These are phyloP conservation scores for Diplodia corticola DNA, from an alignment of 2,329 filamentous ascomycete species.

Conservation along the genomic window DNA sequence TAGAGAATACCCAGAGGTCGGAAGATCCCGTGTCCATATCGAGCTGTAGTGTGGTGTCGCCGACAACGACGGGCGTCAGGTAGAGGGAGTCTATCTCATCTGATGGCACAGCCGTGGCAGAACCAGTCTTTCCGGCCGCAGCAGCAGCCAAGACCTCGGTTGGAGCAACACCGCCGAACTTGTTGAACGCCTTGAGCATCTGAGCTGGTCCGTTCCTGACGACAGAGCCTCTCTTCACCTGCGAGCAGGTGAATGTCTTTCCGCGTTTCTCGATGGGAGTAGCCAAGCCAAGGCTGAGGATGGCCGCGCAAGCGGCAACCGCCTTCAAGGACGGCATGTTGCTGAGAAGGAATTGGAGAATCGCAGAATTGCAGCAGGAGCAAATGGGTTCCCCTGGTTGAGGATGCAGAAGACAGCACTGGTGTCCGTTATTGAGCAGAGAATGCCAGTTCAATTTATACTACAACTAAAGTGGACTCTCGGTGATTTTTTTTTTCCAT, in stretches of 20 bases:
- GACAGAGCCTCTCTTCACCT: conserved; percentile 33
- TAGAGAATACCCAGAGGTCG: conserved; percentile 70
- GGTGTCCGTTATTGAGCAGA: background rate
- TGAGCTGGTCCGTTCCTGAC: conserved; percentile 42
- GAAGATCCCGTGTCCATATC: conserved; percentile 72
- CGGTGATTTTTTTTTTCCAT: too few species aligned
- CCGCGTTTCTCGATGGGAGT: conserved; percentile 33
- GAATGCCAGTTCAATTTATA: background rate
- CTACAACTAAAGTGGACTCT: too few species aligned
- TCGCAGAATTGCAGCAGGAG: conserved; percentile 19
- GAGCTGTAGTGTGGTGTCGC: conserved; percentile 62
- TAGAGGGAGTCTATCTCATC: conserved; percentile 43
- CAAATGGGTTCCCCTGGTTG: background rate
- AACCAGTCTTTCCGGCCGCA: conserved; percentile 38
- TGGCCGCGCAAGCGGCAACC: conserved; percentile 35
- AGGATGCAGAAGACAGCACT: background rate
- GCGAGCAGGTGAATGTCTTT: conserved; percentile 35
- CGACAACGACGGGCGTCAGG: conserved; percentile 60
- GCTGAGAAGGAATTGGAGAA: background rate
- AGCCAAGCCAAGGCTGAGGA: conserved; percentile 31
- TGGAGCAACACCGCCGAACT: conserved; percentile 39
- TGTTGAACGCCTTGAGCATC: conserved; percentile 44
- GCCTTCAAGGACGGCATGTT: conserved; percentile 37
- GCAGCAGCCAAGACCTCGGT: conserved; percentile 34
- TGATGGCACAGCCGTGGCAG: conserved; percentile 42